phyloP scores from a whole-genome alignment of 805 yeast genomes.

The Debaryomyces hansenii region DNA sequence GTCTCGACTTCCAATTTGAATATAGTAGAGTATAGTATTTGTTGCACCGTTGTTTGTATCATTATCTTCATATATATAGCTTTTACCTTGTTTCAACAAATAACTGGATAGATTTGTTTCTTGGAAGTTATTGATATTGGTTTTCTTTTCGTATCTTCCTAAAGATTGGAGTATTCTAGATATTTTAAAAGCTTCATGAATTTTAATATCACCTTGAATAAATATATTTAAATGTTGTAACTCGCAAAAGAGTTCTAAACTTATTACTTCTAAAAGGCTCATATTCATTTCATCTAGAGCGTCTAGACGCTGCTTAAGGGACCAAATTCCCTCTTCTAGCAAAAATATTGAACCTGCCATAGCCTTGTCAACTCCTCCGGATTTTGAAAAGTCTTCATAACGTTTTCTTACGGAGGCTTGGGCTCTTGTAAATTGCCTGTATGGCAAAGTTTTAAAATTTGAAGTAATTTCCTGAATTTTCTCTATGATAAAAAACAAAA shows the following conservation, averaged over 20 bases:
- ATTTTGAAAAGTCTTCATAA: conserved; percentile 43
- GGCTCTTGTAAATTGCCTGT: conserved; percentile 41
- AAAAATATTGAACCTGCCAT: conserved; percentile 50
- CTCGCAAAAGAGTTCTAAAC: conserved; percentile 21
- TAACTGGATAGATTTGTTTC: conserved; percentile 37
- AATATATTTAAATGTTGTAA: conserved; percentile 41
- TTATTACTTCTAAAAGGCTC: conserved; percentile 29
- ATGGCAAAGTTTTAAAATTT: conserved; percentile 12
- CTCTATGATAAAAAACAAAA: conserved; percentile 33
- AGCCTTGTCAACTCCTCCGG: conserved; percentile 49
- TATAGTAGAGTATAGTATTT: conserved; percentile 50
- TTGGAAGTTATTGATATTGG: neutral
- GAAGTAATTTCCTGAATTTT: conserved; percentile 25
- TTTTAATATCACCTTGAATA: conserved; percentile 49
- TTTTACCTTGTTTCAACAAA: conserved; percentile 9
- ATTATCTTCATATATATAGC: conserved; percentile 26
- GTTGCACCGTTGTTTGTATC: conserved; percentile 50
- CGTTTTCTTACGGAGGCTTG: conserved; percentile 48
- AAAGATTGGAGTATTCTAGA: conserved; percentile 16
- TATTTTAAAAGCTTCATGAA: conserved; percentile 15
- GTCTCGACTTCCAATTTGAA: conserved; percentile 55
- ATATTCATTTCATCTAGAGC: conserved; percentile 51
- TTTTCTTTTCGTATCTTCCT: neutral
- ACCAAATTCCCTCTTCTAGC: conserved; percentile 58
- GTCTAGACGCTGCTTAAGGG: conserved; percentile 54